A percentile compares a stretch with the other conserved stretches of the same genome.
Conservation (phyloP, 139 green algal species). For the Chlamydomonas schloesseri region DNA sequence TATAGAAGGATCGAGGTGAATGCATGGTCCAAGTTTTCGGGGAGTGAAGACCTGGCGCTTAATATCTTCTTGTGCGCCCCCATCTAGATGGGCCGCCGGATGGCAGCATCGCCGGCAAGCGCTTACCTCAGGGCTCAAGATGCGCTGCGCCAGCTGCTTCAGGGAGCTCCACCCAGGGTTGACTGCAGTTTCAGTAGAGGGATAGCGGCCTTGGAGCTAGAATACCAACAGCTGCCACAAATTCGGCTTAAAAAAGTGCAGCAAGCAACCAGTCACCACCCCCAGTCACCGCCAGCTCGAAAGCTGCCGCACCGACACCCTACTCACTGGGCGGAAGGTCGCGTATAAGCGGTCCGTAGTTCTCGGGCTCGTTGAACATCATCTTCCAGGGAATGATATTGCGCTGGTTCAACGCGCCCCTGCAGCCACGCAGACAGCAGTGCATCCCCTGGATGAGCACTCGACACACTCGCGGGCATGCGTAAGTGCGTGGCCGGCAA, state of each 20-base stretch:
- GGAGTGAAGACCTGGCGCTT: no score
- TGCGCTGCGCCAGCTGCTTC: not conserved
- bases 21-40: no score
- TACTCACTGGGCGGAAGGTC: no score
- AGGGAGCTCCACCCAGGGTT: not conserved
- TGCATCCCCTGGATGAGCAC: no score
- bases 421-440: constrained; percentile 27
- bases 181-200: not conserved
- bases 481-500: no score
- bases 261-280: no score
- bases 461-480: no score
- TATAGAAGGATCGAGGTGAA: not conserved
- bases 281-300: not conserved
- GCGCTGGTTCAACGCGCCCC: constrained; percentile 53
- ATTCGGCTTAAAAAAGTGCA: not conserved
- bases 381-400: constrained; percentile 62
- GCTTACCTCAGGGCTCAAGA: not conserved
- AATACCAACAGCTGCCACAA: not conserved
- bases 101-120: no score
- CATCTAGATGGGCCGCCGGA: no score
- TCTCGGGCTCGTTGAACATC: constrained; percentile 62
- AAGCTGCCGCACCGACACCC: not conserved
- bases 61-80: no score
- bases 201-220: no score
- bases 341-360: constrained; percentile 47